phyloP scores from a whole-genome alignment of 495 filamentous ascomycete genomes.

The Penicillium diatomitis region DNA sequence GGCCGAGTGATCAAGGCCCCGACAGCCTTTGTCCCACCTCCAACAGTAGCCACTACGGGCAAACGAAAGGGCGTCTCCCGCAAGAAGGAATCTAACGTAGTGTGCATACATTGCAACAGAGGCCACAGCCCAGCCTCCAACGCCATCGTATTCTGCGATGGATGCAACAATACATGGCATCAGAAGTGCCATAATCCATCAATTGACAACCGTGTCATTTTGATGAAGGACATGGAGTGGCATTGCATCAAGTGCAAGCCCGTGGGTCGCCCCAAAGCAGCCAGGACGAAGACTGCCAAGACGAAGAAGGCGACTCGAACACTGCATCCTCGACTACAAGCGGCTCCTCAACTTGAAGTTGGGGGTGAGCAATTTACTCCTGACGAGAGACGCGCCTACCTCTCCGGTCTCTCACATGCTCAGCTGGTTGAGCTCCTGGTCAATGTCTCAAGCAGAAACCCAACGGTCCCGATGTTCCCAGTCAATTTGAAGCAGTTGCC shows the following conservation, averaged over 20 bases:
- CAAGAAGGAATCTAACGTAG: constrained; percentile 34
- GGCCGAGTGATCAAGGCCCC: constrained; percentile 9
- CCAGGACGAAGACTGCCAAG: constrained; percentile 16
- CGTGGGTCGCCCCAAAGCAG: constrained; percentile 17
- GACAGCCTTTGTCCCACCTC: constrained; percentile 2
- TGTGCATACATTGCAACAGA: constrained; percentile 73
- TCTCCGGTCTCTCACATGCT: constrained; percentile 31
- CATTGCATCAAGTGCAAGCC: constrained; percentile 62
- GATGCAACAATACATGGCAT: constrained; percentile 83
- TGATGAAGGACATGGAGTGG: constrained; percentile 63
- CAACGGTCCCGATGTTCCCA: constrained; percentile 33
- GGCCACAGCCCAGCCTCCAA: constrained; percentile 68
- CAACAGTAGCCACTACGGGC: constrained; percentile 2
- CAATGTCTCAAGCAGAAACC: constrained; percentile 22
- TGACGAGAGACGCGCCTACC: constrained; percentile 32
- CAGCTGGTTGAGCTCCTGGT: constrained; percentile 34
- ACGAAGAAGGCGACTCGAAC: constrained; percentile 6
- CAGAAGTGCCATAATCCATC: constrained; percentile 83
- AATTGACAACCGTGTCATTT: constrained; percentile 61
- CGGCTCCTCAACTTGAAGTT: constrained; percentile 3
- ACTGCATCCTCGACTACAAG: constrained; percentile 2
- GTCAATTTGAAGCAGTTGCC: constrained; percentile 17
- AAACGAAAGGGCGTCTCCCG: constrained; percentile 38
- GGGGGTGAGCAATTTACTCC: constrained; percentile 17
- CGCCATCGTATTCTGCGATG: constrained; percentile 91